Base-by-base conservation (phyloP, 2,329 filamentous ascomycete species). In the Clonostachys rhizophaga region DNA sequence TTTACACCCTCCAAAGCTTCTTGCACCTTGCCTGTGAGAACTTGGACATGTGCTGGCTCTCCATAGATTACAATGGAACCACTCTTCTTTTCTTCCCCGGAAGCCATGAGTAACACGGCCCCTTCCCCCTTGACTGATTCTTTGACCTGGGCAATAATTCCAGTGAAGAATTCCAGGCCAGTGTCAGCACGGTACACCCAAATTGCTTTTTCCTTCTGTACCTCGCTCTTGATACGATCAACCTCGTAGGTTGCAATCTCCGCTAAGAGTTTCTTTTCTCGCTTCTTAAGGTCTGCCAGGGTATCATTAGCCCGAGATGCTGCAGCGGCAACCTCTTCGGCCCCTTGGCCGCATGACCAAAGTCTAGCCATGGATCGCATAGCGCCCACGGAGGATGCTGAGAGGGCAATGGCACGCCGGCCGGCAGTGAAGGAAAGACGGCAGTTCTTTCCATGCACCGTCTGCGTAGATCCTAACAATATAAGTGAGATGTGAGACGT, bases 401-500 rank as follows among this genome's bases (percentile, higher is more conserved):
- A 58, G 0, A 58, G 42, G 1, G 43, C 45, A 18, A 64, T 56
- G 18, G 58, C 61, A 8, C 59, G 50, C 5, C 64, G 59, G 0
- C 61, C 61, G 0, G 53, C 50, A 1, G 58, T 57, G 41, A 64
- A 64, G 5, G 55, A 62, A 1, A 64, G 46, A 1, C 61, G 60
- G 2, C 54, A 61, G 43, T 62, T 62, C n/a, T 58, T 64, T 0
- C 58, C 58, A 5, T 62, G 61, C 1, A 64, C 57, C 1, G 57
- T 52, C 11, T 64, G 58, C 2, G 55, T 58, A 9, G 55, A 52
- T 3, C 58, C 58, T 3, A 64, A 47, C 0, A 64, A 47, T 13
- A 64, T 53, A 12, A 64, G 59, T 1, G 54, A 52, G 6, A 64
- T 55, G 41, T 64, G 61, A 0, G 61, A 63, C 3, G 61, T 64